phyloP scores from a whole-genome alignment of 176 grass and related monocot species.

The Echinochloa phyllopogon region DNA sequence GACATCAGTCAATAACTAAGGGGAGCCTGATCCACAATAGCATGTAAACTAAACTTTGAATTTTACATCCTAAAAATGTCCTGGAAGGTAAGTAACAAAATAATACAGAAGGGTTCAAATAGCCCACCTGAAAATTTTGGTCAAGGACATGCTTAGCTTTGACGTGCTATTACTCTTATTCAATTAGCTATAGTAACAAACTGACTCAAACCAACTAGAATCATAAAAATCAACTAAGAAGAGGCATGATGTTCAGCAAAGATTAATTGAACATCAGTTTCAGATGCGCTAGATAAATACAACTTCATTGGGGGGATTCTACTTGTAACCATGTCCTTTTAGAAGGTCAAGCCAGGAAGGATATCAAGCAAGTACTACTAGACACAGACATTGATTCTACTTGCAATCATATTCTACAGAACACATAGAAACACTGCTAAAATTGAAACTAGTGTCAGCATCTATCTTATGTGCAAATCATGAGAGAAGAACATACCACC shows the following conservation, averaged over 20 bases:
- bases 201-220: neutral
- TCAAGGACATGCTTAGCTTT: conserved; percentile 9
- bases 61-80: conserved; percentile 15
- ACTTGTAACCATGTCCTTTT: neutral
- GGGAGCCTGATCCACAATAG: conserved; percentile 15
- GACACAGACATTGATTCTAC: conserved; percentile 4
- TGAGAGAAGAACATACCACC: conserved; percentile 51
- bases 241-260: conserved; percentile 9
- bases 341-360: neutral
- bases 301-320: neutral
- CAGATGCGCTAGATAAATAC: neutral
- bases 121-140: neutral
- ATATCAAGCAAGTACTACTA: neutral
- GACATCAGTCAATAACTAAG: conserved; percentile 28
- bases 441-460: conserved; percentile 11
- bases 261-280: neutral
- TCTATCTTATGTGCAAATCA: conserved; percentile 19
- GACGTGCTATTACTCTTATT: neutral
- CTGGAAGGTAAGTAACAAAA: conserved; percentile 28
- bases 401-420: neutral
- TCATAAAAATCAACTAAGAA: neutral
- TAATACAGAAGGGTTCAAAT: neutral
- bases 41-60: conserved; percentile 24
- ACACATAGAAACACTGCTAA: neutral
- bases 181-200: neutral